These are phyloP conservation scores for Candolleomyces efflorescens DNA, from an alignment of 768 basidiomycete genomes.

Conservation along the genomic window DNA sequence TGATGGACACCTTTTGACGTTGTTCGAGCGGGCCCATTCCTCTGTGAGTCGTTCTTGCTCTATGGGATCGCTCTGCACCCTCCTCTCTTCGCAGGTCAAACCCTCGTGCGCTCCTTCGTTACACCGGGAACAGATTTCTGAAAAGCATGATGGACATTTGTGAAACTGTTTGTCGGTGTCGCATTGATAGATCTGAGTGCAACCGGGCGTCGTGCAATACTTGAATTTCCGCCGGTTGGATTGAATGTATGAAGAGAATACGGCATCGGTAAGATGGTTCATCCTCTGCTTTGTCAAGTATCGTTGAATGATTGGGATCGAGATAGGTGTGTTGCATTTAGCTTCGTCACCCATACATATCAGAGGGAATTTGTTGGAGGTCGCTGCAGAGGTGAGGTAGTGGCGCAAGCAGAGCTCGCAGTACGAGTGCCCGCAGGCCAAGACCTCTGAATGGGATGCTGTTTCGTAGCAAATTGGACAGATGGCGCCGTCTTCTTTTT, in stretches of 20 bases:
- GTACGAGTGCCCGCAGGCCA: slow-evolving; percentile 65
- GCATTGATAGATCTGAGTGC: slow-evolving; percentile 65
- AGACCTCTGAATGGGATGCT: slow-evolving; percentile 43
- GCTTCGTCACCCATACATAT: slow-evolving; percentile 65
- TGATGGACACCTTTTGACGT: slow-evolving; percentile 71
- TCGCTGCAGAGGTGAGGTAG: slow-evolving; percentile 56
- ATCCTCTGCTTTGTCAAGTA: slow-evolving; percentile 52
- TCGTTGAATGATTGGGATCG: slow-evolving; percentile 46
- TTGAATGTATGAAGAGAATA: slow-evolving; percentile 60
- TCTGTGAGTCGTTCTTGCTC: slow-evolving; percentile 56
- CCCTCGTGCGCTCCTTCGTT: slow-evolving; percentile 55
- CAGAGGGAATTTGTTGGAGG: slow-evolving; percentile 61
- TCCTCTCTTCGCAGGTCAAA: slow-evolving; percentile 53
- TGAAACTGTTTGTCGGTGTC: slow-evolving; percentile 35
- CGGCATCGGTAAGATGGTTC: slow-evolving; percentile 48
- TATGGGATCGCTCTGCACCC: slow-evolving; percentile 26
- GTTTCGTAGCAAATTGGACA: slow-evolving; percentile 75
- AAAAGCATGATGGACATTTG: slow-evolving; percentile 68
- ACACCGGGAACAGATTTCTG: slow-evolving; percentile 65
- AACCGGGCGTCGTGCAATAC: slow-evolving; percentile 79
- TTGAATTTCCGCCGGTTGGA: slow-evolving; percentile 56
- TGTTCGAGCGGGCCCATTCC: slow-evolving; percentile 56
- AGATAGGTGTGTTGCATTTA: slow-evolving; percentile 50
- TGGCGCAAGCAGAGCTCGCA: slow-evolving; percentile 57
- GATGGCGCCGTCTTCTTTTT: slow-evolving; percentile 8